Percentiles rank a stretch among this genome's conserved stretches.
phyloP scores from a whole-genome alignment of 768 basidiomycete species.

The Leucosporidium scottii region DNA sequence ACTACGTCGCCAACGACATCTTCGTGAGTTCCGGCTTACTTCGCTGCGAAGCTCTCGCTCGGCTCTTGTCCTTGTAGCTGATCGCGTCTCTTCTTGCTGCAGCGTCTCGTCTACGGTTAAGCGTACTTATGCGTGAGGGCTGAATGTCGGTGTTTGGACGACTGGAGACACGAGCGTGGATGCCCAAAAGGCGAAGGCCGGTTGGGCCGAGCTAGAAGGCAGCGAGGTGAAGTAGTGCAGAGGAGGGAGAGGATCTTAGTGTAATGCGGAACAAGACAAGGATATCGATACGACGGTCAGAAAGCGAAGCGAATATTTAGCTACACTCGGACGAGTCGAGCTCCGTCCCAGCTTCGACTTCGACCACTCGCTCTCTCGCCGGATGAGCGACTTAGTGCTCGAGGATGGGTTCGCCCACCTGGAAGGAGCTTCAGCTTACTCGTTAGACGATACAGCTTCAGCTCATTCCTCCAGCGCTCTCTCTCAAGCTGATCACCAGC shows the following conservation, averaged over 20 bases:
- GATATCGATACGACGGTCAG: no score
- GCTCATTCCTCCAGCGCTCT: constrained; percentile 14
- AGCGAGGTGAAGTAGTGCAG: background rate
- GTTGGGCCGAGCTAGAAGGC: background rate
- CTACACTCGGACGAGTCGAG: no score
- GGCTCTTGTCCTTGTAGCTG: background rate
- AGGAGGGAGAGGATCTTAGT: no score
- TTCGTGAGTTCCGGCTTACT: constrained; percentile 20
- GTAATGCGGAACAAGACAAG: no score
- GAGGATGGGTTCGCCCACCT: constrained; percentile 40
- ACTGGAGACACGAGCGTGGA: no score
- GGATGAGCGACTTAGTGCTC: background rate
- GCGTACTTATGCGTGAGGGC: background rate
- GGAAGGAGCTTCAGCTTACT: constrained; percentile 42
- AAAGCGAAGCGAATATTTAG: no score
- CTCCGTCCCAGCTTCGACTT: background rate
- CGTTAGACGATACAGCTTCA: constrained; percentile 24
- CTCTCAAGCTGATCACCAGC: background rate
- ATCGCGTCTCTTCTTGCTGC: background rate
- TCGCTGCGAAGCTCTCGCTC: constrained; percentile 17
- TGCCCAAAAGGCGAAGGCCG: background rate
- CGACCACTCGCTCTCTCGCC: background rate
- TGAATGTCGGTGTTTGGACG: background rate
- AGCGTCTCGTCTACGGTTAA: constrained; percentile 1
- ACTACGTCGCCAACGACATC: constrained; percentile 49